phyloP scores from a whole-genome alignment of 805 yeast species.

The Candida nonsorbophila region DNA sequence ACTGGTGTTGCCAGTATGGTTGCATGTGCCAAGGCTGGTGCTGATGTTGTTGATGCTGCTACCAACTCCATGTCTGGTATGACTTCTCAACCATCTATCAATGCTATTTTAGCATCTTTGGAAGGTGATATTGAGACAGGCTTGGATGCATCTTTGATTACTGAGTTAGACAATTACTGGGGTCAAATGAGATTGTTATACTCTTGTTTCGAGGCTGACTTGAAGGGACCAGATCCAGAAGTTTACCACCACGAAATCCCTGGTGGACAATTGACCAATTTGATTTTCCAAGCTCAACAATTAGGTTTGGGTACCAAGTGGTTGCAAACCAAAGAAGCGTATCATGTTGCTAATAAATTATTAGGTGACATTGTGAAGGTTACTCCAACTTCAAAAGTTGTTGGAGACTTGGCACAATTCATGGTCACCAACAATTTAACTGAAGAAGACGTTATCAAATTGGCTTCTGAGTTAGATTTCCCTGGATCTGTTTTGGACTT shows the following conservation, averaged over 20 bases:
- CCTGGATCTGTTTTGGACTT: constrained; percentile 97
- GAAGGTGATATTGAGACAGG: constrained; percentile 83
- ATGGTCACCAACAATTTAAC: constrained; percentile 94
- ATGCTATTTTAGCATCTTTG: constrained; percentile 86
- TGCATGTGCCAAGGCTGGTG: constrained; percentile 93
- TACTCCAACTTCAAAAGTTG: constrained; percentile 99
- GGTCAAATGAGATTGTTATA: constrained; percentile 96
- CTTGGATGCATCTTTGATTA: constrained; percentile 57
- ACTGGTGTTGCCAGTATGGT: constrained; percentile 97
- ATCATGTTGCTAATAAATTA: constrained; percentile 82
- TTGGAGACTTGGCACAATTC: constrained; percentile 98
- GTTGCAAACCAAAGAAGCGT: constrained; percentile 93
- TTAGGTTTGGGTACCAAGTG: constrained; percentile 96
- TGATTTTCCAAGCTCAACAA: constrained; percentile 98
- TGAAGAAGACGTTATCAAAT: constrained; percentile 76
- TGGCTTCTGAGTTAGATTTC: constrained; percentile 92
- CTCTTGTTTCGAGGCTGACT: constrained; percentile 96
- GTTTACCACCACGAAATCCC: constrained; percentile 98
- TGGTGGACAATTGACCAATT: constrained; percentile 98
- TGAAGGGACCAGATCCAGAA: constrained; percentile 99
- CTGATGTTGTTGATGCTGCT: constrained; percentile 97
- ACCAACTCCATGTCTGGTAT: constrained; percentile 96
- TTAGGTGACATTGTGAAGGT: constrained; percentile 97
- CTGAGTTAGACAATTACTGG: constrained; percentile 94
- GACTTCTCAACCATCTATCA: constrained; percentile 96